Evolutionary conservation across 768 basidiomycete species (phyloP).

Genomic region (Leccinum aurantiacum): DNA sequence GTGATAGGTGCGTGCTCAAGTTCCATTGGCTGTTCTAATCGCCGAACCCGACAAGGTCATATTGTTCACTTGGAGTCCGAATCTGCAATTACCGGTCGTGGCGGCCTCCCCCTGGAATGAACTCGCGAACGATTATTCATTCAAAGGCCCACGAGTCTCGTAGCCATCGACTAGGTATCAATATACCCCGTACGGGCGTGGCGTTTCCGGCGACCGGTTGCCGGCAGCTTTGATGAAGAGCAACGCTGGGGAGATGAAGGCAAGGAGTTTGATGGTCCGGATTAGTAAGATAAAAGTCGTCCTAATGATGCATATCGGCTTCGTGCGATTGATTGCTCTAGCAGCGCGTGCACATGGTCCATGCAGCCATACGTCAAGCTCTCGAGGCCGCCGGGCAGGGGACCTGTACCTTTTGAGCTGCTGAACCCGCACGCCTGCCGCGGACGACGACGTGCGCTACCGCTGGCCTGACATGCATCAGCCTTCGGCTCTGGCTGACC

Average conservation of each 20-base stretch:
- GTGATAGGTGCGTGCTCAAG: conserved; percentile 13
- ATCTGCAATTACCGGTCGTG: conserved; percentile 9
- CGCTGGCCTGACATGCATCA: conserved; percentile 5
- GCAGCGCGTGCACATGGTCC: conserved; percentile 9
- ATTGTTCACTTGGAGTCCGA: conserved; percentile 6
- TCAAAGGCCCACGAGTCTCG: background rate
- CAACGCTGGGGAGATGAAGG: conserved; percentile 8
- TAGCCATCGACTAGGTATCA: background rate
- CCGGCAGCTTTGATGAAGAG: conserved; percentile 6
- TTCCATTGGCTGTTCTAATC: conserved; percentile 7
- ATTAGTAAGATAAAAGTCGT: conserved; percentile 22
- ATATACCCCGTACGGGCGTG: conserved; percentile 10
- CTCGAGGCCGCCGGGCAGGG: background rate
- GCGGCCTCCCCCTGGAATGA: background rate
- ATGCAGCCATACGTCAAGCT: background rate
- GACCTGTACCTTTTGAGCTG: background rate
- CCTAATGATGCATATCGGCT: conserved; percentile 15
- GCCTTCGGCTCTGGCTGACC: background rate
- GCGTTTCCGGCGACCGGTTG: conserved; percentile 21
- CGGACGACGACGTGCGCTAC: background rate
- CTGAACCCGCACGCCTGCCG: background rate
- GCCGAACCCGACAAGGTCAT: conserved; percentile 21
- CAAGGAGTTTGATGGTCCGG: conserved; percentile 4
- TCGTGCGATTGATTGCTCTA: conserved; percentile 30
- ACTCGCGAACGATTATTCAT: background rate